These are phyloP conservation scores for Eleusine indica DNA, from an alignment of 176 grass and related monocot genomes.

Conservation along the genomic window DNA sequence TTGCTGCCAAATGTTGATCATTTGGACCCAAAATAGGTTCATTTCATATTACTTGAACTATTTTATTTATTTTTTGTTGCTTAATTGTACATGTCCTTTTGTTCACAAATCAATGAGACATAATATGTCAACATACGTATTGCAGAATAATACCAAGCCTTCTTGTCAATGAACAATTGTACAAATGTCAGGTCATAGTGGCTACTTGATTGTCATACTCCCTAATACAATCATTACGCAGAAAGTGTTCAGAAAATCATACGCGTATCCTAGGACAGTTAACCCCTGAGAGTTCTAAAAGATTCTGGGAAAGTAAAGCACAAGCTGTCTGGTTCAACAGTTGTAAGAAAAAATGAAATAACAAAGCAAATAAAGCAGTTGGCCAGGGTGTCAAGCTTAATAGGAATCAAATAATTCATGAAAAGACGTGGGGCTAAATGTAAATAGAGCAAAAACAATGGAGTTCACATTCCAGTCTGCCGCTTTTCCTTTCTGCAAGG, in stretches of 20 bases:
- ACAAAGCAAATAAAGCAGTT: not conserved
- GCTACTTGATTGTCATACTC: too few relatives aligned
- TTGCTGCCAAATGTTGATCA: too few relatives aligned
- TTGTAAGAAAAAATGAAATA: not conserved
- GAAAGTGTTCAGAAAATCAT: not conserved
- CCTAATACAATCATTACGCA: not conserved
- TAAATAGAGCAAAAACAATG: slow-evolving; percentile 21
- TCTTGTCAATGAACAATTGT: too few relatives aligned
- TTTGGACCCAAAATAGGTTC: too few relatives aligned
- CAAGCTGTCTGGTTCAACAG: not conserved
- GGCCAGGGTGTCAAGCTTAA: not conserved
- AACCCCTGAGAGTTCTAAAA: not conserved
- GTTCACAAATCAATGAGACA: too few relatives aligned
- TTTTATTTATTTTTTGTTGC: too few relatives aligned
- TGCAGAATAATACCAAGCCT: not conserved
- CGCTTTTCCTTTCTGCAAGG: slow-evolving; percentile 40
- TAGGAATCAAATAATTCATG: not conserved
- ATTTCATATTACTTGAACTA: too few relatives aligned
- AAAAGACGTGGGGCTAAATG: not conserved
- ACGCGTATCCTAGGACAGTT: not conserved
- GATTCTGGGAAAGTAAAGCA: not conserved
- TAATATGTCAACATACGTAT: too few relatives aligned
- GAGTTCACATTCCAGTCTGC: slow-evolving; percentile 14
- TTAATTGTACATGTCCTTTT: too few relatives aligned
- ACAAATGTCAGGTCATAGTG: not conserved